Evolutionary conservation across 352 stramenopile genomes (phyloP).

Genomic region (Globisporangium acanthophoron): DNA sequence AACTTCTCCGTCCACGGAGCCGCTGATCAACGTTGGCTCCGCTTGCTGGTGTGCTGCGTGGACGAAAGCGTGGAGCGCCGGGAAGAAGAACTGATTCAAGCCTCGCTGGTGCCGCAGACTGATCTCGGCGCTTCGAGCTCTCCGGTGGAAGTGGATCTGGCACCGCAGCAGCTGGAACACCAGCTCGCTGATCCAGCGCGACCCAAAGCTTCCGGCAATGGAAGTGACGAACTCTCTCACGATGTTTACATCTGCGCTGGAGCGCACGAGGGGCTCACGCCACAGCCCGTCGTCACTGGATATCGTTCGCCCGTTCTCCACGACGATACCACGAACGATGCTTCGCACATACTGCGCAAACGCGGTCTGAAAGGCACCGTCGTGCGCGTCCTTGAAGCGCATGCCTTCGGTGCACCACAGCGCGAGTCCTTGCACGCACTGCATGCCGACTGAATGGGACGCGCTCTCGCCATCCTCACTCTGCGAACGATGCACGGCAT

Average conservation of each 20-base stretch:
- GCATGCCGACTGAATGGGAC: not conserved
- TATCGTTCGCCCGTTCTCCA: slow-evolving; percentile 26
- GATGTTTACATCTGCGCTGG: slow-evolving; percentile 14
- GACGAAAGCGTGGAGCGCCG: slow-evolving; percentile 15
- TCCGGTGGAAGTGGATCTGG: not conserved
- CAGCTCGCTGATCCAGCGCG: slow-evolving; percentile 20
- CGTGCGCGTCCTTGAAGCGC: not conserved
- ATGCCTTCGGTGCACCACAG: not conserved
- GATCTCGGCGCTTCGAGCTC: slow-evolving; percentile 2
- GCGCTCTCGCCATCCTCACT: not conserved
- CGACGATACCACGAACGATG: slow-evolving; percentile 20
- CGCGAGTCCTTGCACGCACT: slow-evolving; percentile 3
- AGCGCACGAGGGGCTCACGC: slow-evolving; percentile 12
- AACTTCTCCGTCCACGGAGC: not conserved
- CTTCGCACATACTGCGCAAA: slow-evolving; percentile 22
- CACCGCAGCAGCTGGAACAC: slow-evolving; percentile 17
- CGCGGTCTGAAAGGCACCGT: slow-evolving; percentile 18
- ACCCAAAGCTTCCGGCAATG: slow-evolving; percentile 20
- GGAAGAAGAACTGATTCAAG: slow-evolving; percentile 29
- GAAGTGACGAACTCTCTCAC: slow-evolving; percentile 18
- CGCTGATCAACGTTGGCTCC: not conserved
- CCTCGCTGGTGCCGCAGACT: slow-evolving; percentile 13
- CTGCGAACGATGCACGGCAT: not conserved
- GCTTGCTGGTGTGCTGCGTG: not conserved
- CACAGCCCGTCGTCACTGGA: slow-evolving; percentile 18